A percentile compares a stretch with the other conserved stretches of the same genome.
Evolutionary conservation across 148 eudicot species (phyloP).

Genomic region (Persicaria maculosa): DNA sequence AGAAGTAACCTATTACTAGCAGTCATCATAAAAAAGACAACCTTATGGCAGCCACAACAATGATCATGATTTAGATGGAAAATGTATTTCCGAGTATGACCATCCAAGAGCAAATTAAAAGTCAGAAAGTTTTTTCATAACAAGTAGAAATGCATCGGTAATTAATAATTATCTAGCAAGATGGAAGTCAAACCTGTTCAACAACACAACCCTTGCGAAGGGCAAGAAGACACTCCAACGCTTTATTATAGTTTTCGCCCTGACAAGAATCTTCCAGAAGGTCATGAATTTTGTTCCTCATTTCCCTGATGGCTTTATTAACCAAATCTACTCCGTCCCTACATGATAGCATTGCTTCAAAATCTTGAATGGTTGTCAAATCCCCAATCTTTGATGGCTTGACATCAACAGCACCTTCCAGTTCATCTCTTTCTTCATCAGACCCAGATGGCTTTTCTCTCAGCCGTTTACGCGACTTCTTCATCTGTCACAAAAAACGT

Average conservation of each 20-base stretch:
- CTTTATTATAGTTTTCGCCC: constrained; percentile 52
- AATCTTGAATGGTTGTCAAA: constrained; percentile 66
- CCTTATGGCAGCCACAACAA: not conserved
- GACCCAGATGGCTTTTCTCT: constrained; percentile 68
- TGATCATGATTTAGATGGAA: no score
- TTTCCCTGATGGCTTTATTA: constrained; percentile 54
- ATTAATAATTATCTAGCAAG: not conserved
- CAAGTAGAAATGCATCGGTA: not conserved
- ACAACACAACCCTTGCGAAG: constrained; percentile 81
- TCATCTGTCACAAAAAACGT: constrained; percentile 45
- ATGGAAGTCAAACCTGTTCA: constrained; percentile 56
- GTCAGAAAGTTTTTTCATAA: not conserved
- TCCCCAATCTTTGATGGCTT: constrained; percentile 44
- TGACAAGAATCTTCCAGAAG: constrained; percentile 57
- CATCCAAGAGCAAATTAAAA: not conserved
- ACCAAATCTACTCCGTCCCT: constrained; percentile 86
- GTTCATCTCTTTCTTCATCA: constrained; percentile 42
- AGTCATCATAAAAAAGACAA: not conserved
- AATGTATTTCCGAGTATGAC: no score
- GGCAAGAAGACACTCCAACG: constrained; percentile 67
- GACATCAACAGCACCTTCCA: constrained; percentile 23
- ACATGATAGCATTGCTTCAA: constrained; percentile 87
- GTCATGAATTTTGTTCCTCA: constrained; percentile 53
- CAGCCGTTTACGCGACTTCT: constrained; percentile 60
- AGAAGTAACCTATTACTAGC: not conserved